Evolutionary conservation across 768 basidiomycete species (phyloP).

Genomic region (Pleurotus giganteus): DNA sequence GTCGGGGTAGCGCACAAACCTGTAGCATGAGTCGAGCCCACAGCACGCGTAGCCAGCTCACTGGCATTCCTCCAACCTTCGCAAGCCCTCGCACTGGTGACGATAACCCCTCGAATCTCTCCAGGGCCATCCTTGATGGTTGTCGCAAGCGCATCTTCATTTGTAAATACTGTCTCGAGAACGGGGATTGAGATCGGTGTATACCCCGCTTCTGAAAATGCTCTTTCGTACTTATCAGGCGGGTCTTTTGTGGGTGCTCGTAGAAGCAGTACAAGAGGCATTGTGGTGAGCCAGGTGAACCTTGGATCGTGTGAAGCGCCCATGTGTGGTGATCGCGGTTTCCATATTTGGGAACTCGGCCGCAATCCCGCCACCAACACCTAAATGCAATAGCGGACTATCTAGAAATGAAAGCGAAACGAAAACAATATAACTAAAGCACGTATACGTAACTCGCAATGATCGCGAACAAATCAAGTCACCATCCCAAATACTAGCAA

Average conservation of each 20-base stretch:
- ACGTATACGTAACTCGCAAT: too few species aligned
- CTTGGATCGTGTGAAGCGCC: too few species aligned
- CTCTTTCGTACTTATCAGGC: slow-evolving; percentile 59
- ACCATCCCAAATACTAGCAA: too few species aligned
- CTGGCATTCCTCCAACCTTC: slow-evolving; percentile 63
- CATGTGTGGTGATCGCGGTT: too few species aligned
- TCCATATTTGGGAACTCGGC: too few species aligned
- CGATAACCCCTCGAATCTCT: slow-evolving; percentile 56
- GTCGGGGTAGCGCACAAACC: slow-evolving; percentile 7
- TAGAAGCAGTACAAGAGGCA: slow-evolving; percentile 43
- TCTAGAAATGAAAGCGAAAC: too few species aligned
- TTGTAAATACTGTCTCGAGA: slow-evolving; percentile 61
- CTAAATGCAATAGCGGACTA: too few species aligned
- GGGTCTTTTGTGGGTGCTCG: slow-evolving; percentile 34
- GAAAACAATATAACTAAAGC: too few species aligned
- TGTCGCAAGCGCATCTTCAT: slow-evolving; percentile 41
- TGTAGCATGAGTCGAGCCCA: neutral
- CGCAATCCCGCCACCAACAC: too few species aligned
- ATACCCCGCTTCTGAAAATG: slow-evolving; percentile 49
- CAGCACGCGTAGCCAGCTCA: slow-evolving; percentile 11
- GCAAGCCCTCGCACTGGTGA: slow-evolving; percentile 78
- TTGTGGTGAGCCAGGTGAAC: slow-evolving; percentile 16
- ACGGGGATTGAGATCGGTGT: slow-evolving; percentile 61
- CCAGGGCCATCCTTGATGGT: slow-evolving; percentile 39
- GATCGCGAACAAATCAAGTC: too few species aligned